Base-by-base conservation (phyloP, 2,329 filamentous ascomycete species). In the Xylaria arbuscula region DNA sequence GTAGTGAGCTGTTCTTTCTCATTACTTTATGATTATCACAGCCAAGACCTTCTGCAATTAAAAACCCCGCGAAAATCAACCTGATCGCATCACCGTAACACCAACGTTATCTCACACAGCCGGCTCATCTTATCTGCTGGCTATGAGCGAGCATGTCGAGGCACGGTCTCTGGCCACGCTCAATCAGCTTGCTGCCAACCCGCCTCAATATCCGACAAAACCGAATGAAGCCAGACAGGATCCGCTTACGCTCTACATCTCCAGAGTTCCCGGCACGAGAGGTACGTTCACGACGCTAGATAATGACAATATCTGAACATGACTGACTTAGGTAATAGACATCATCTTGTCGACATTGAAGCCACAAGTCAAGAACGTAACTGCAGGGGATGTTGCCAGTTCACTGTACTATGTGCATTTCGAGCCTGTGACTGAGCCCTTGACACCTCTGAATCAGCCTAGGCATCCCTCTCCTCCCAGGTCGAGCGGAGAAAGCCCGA, bases 381-480 rank as follows among this genome's bases (percentile, higher is more conserved):
- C 93, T 0, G 90, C 88, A 53, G 91, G 94, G 78, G 95, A 98
- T 77, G 90, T 99, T 57, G 89, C 91, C 64, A 93, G 90, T 75
- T 97, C 92, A 15, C 86, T 99, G 5, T 99, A 98, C 81, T 98
- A 96, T 78, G 84, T 98, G 62, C 95, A 98, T 80, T 87, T 97
- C 47, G 87, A 93, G 67, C 87, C 88, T 3, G 84, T 88, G 47
- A 88, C 92, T 68, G 79, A 79, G 36, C 77, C 81, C 38, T 78
- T 83, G 17, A 73, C 73, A 42, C 65, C 63, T 69, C 77, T 77
- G 10, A 73, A 75, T 36, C 71, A 77, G 53, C 61, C 72, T 17
- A 71, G 70, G 51, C 73, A 77, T 28, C 77, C 80, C 7, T 74
- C 74, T 45, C 76, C 78, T 56, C 78, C 81, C 68, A 80, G 82